These are phyloP conservation scores for Trifolium dubium DNA, from an alignment of 306 rosid genomes.

Conservation along the genomic window DNA sequence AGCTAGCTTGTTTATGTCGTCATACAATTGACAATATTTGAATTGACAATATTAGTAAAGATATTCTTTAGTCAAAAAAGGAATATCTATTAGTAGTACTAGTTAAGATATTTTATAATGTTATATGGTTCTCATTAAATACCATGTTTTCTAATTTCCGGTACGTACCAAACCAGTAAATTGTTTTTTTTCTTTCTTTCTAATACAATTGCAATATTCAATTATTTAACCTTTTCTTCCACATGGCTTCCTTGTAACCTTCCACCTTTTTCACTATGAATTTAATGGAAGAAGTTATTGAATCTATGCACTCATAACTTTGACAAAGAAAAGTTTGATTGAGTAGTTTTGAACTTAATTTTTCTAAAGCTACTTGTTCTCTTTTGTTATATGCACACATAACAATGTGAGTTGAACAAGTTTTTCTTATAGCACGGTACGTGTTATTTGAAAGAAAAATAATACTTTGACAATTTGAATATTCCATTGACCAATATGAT, in stretches of 20 bases:
- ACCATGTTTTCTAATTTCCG: not conserved
- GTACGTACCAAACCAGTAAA: not conserved
- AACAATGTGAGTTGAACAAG: conserved; percentile 1
- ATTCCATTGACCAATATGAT: conserved; percentile 1
- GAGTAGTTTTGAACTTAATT: not conserved
- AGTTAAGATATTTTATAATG: not conserved
- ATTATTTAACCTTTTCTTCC: not conserved
- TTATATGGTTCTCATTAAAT: not conserved
- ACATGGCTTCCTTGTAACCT: conserved; percentile 22
- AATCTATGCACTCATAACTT: not conserved
- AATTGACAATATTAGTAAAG: too few species aligned
- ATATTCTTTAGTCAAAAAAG: not conserved
- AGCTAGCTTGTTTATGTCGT: not conserved
- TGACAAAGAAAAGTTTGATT: not conserved
- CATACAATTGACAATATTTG: not conserved
- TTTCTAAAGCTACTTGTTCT: conserved; percentile 3
- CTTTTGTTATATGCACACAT: not conserved
- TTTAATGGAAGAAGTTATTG: conserved; percentile 2
- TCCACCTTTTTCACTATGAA: conserved; percentile 7
- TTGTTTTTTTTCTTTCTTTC: not conserved
- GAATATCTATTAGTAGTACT: too few species aligned
- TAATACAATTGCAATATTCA: not conserved
- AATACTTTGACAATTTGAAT: conserved; percentile 4
- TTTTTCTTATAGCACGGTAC: not conserved
- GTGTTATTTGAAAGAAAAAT: not conserved